phyloP scores from a whole-genome alignment of 2,329 filamentous ascomycete species.

The Aureobasidium lini region DNA sequence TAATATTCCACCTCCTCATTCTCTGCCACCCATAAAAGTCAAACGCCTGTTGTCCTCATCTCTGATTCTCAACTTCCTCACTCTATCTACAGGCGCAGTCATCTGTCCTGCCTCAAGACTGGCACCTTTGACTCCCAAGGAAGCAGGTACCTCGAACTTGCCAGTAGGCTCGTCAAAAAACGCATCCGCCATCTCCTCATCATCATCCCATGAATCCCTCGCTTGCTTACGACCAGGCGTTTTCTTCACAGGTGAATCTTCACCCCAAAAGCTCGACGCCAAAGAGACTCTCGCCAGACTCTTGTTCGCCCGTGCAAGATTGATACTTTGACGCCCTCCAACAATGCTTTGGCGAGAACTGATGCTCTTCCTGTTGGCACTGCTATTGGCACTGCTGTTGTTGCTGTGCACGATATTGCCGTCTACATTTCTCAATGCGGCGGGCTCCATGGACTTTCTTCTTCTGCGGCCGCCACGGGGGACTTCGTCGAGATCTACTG shows the following conservation, averaged over 20 bases:
- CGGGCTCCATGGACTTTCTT: conserved; percentile 32
- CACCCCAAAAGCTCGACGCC: conserved; percentile 14
- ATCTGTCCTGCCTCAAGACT: conserved; percentile 24
- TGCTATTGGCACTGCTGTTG: conserved; percentile 24
- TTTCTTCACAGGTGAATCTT: conserved; percentile 14
- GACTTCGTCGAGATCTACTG: conserved; percentile 27
- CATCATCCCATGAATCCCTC: conserved; percentile 20
- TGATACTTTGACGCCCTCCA: conserved; percentile 14
- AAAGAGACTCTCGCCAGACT: conserved; percentile 18
- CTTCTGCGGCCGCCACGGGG: conserved; percentile 24
- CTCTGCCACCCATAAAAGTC: conserved; percentile 20
- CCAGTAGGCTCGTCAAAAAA: conserved; percentile 17
- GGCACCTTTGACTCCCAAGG: conserved; percentile 17
- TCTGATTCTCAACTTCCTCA: conserved; percentile 26
- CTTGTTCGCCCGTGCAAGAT: conserved; percentile 13
- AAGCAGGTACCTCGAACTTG: conserved; percentile 24
- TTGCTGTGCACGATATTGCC: conserved; percentile 25
- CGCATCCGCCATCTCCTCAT: conserved; percentile 19
- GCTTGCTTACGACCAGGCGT: conserved; percentile 11
- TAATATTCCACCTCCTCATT: conserved; percentile 6
- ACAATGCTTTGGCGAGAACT: background rate
- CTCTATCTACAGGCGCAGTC: conserved; percentile 28
- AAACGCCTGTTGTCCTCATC: conserved; percentile 23
- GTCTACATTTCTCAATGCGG: conserved; percentile 23
- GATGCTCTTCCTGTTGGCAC: conserved; percentile 21